A percentile compares a stretch with the other conserved stretches of the same genome.
Conservation (phyloP, 345 rosid genomes). For the Cardamine chenopodiifolia region DNA sequence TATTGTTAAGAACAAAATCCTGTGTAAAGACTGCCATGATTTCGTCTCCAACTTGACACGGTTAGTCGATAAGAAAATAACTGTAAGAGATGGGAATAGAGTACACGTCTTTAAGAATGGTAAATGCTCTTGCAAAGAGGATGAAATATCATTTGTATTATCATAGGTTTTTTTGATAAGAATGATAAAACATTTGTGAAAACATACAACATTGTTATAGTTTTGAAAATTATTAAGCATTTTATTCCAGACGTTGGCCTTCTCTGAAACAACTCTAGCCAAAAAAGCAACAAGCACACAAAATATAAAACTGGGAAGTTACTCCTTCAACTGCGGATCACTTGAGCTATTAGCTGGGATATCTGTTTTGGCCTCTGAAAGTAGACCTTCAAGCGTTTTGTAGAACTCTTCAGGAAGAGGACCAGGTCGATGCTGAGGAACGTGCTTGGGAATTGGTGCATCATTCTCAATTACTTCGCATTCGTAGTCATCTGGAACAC, state of each 20-base stretch:
- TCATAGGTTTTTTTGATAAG: conserved; percentile 14
- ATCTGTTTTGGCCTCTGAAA: conserved; percentile 30
- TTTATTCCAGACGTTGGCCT: conserved; percentile 23
- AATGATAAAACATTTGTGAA: conserved; percentile 29
- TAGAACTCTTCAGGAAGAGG: conserved; percentile 94
- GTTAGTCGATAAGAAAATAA: conserved; percentile 40
- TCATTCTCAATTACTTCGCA: conserved; percentile 91
- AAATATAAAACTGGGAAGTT: conserved; percentile 25
- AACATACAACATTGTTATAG: conserved; percentile 19
- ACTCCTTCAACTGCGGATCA: conserved; percentile 56
- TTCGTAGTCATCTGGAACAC: conserved; percentile 90
- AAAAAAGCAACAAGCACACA: conserved; percentile 26
- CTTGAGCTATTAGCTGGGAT: conserved; percentile 54
- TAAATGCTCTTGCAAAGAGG: conserved; percentile 40
- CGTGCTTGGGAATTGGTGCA: conserved; percentile 90
- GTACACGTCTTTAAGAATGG: conserved; percentile 43
- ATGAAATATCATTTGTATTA: conserved; percentile 29
- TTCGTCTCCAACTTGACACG: conserved; percentile 35
- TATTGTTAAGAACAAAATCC: conserved; percentile 39
- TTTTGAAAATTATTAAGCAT: conserved; percentile 32
- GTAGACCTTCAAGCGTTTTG: conserved; percentile 63
- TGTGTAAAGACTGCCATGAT: conserved; percentile 47
- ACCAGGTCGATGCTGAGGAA: conserved; percentile 92
- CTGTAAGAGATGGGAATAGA: conserved; percentile 43
- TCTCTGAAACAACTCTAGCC: conserved; percentile 20